Conservation (phyloP, 2,329 filamentous ascomycete species). For the Ophiobolus disseminans region DNA sequence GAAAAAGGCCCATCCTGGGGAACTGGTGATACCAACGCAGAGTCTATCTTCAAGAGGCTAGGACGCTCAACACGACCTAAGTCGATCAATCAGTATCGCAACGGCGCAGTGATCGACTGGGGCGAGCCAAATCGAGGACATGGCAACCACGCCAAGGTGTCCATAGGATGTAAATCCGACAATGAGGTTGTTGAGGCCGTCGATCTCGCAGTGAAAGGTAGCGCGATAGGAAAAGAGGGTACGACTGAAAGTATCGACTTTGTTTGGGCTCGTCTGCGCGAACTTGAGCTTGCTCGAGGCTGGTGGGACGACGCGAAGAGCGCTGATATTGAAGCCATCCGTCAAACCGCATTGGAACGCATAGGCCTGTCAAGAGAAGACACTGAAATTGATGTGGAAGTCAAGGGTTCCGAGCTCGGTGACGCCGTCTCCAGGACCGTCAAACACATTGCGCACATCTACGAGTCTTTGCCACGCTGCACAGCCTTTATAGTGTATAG, state of each 20-base stretch:
- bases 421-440: constrained; percentile 59
- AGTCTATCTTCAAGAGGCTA: constrained; percentile 89
- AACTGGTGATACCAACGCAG: constrained; percentile 75
- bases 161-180: constrained; percentile 65
- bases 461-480: constrained; percentile 63
- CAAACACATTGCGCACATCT: constrained; percentile 59
- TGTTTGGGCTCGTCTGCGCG: constrained; percentile 67
- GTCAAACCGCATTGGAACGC: constrained; percentile 34
- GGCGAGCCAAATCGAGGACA: constrained; percentile 74
- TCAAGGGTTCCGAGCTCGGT: constrained; percentile 47
- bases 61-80: constrained; percentile 61
- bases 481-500: constrained; percentile 69
- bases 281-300: constrained; percentile 65
- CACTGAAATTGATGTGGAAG: constrained; percentile 27
- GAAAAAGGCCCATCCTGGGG: constrained; percentile 91
- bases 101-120: constrained; percentile 85
- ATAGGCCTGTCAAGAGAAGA: constrained; percentile 27
- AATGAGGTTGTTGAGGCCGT: constrained; percentile 64
- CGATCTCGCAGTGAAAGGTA: constrained; percentile 59
- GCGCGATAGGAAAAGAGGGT: constrained; percentile 51
- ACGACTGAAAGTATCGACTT: constrained; percentile 65
- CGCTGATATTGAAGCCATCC: constrained; percentile 44
- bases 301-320: constrained; percentile 64
- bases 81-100: constrained; percentile 43
- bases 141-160: constrained; percentile 62